Conservation (phyloP, 345 rosid species). For the Pistacia vera region DNA sequence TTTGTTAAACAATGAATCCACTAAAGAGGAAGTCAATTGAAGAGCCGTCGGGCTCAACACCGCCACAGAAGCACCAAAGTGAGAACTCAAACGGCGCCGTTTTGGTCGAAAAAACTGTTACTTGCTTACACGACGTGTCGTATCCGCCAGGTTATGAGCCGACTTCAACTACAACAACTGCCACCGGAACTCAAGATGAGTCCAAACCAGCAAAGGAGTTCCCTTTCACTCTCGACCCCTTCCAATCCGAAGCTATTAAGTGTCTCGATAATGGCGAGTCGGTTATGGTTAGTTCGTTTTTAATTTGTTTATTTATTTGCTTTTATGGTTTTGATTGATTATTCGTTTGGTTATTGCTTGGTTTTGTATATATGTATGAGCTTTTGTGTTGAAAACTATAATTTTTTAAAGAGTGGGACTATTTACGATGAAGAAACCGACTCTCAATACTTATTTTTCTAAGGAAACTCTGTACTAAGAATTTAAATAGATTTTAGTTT, state of each 20-base stretch:
- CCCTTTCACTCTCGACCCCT: constrained; percentile 90
- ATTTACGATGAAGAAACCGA: too few species aligned
- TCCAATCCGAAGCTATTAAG: constrained; percentile 92
- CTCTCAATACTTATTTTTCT: too few species aligned
- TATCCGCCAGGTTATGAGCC: constrained; percentile 16
- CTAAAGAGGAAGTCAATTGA: constrained; percentile 17
- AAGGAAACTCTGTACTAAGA: too few species aligned
- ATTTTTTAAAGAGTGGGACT: neutral
- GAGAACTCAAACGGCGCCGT: neutral
- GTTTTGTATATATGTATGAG: neutral
- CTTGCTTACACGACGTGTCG: constrained; percentile 22
- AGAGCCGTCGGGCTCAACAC: neutral
- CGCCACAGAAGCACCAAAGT: constrained; percentile 6
- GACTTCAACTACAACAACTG: neutral
- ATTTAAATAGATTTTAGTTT: too few species aligned
- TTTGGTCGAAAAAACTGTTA: neutral
- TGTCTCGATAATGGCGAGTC: constrained; percentile 90
- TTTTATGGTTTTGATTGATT: neutral
- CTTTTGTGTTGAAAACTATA: neutral
- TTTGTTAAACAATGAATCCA: neutral
- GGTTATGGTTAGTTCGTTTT: constrained; percentile 61
- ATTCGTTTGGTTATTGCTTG: neutral
- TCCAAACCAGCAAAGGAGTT: constrained; percentile 80
- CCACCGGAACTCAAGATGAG: constrained; percentile 18
- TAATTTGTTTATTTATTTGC: neutral